Evolutionary conservation across 768 basidiomycete genomes (phyloP).

Genomic region (Lactifluus piperatus): DNA sequence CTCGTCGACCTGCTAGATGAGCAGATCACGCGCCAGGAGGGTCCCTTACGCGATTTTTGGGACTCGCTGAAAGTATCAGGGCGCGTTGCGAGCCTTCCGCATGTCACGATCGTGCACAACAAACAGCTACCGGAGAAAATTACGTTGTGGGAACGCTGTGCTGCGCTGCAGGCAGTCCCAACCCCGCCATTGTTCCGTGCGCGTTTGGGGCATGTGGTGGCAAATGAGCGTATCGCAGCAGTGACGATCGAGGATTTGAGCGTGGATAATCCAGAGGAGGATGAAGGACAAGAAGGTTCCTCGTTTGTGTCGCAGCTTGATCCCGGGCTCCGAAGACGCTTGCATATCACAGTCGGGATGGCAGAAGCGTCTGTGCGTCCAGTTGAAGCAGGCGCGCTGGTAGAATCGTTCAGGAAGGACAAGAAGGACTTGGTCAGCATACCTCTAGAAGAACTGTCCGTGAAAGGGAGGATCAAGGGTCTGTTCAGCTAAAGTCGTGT

Average conservation of each 20-base stretch:
- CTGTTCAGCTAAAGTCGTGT: constrained; percentile 3
- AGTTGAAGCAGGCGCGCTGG: constrained; percentile 63
- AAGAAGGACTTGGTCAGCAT: constrained; percentile 26
- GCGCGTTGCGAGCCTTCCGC: constrained; percentile 55
- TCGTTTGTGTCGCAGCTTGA: constrained; percentile 43
- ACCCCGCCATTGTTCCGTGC: constrained; percentile 51
- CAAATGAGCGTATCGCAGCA: constrained; percentile 77
- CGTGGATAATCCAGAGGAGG: constrained; percentile 27
- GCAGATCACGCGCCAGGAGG: constrained; percentile 31
- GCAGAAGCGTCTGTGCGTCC: constrained; percentile 39
- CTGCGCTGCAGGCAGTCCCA: constrained; percentile 30
- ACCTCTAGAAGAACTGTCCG: constrained; percentile 24
- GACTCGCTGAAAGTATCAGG: constrained; percentile 32
- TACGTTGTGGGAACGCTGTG: constrained; percentile 46
- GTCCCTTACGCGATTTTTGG: constrained; percentile 38
- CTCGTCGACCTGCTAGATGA: constrained; percentile 39
- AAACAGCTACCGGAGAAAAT: constrained; percentile 32
- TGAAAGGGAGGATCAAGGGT: constrained; percentile 28
- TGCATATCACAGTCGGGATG: constrained; percentile 91
- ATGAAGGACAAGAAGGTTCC: constrained; percentile 31
- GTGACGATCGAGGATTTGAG: constrained; percentile 55
- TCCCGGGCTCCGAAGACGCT: constrained; percentile 35
- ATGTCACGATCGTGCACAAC: constrained; percentile 80
- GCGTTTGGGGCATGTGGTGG: constrained; percentile 53
- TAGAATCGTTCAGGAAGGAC: constrained; percentile 43